phyloP scores from a whole-genome alignment of 306 rosid genomes.

The Bauhinia variegata region DNA sequence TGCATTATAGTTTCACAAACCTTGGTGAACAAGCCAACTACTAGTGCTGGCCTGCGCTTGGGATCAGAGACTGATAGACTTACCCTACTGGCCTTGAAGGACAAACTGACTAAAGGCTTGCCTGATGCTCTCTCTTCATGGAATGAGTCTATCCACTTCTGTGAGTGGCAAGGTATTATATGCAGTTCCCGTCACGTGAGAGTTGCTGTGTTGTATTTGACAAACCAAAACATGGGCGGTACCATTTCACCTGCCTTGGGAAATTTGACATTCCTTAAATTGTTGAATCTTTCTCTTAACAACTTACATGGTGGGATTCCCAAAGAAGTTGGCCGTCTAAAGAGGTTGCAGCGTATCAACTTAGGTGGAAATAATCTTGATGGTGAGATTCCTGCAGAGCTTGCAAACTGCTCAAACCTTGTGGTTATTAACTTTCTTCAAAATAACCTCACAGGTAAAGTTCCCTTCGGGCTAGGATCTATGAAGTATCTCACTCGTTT shows the following conservation, averaged over 20 bases:
- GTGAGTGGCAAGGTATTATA: too few relatives aligned
- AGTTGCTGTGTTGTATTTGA: slow-evolving; percentile 19
- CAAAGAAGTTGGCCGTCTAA: slow-evolving; percentile 24
- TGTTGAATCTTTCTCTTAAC: neutral
- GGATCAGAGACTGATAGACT: slow-evolving; percentile 33
- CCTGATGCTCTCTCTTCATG: too few relatives aligned
- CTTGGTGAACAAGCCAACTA: too few relatives aligned
- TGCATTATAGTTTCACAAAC: too few relatives aligned
- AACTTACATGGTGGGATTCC: slow-evolving; percentile 28
- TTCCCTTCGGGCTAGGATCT: slow-evolving; percentile 36
- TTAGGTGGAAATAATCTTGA: neutral
- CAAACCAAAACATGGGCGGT: slow-evolving; percentile 24
- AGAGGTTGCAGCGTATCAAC: slow-evolving; percentile 21
- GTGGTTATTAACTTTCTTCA: neutral
- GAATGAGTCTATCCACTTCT: too few relatives aligned
- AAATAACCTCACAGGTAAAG: slow-evolving; percentile 20
- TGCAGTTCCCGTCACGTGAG: slow-evolving; percentile 33
- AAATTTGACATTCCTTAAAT: slow-evolving; percentile 32
- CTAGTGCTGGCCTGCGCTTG: too few relatives aligned
- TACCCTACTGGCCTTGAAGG: too few relatives aligned
- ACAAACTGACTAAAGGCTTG: too few relatives aligned
- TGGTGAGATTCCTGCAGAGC: slow-evolving; percentile 24
- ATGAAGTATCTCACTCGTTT: neutral
- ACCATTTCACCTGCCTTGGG: slow-evolving; percentile 29
- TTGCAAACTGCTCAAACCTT: too few relatives aligned